Evolutionary conservation across 108 stramenopile species (phyloP), one percentile per base, ranked within the genome.

Genomic region (Cylindrotheca closterium): DNA sequence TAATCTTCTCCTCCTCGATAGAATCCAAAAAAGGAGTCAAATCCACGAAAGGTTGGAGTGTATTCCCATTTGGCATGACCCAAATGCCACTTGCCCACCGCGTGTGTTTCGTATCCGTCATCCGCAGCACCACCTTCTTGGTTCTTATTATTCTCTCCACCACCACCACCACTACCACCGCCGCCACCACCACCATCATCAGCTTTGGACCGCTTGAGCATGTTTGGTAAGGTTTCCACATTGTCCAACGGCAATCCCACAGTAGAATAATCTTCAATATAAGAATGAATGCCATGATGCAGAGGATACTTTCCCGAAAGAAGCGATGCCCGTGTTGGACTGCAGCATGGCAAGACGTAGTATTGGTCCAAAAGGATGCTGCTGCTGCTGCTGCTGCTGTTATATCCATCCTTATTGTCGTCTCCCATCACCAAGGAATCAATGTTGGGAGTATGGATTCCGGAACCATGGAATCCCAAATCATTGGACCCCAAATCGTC

Each of bases 11-110:
- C 79, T 18, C 79, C 83, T 17, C 22, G 45, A 45, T 81, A 77
- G 33, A 79, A 87, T 15, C 86, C 86, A 55, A 62, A 74, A 55
- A 75, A 87, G 10, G 57, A 30, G 25, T 85, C 79, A 67, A 88
- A 88, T 7, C 87, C 87, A 12, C 87, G 81, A 53, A 53, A 65
- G 17, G 79, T 77, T 2, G 87, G 87, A 5, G 77, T 61, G 25
- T 79, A 58, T 12, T 65, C 31, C 49, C 47, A 51, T 8, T 34
- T 60, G 31, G 77, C 63, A 47, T 73, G 63, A 4, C 86, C 86
- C 46, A 81, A 10, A 61, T 86, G 85, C 85, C 85, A 86, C 61
- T 88, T 88, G 1, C 86, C 87, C 1, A 85, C 57, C 21, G 77
- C 75, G 67, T 81, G 63, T 2, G 75, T 84, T 2, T 53, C 34